Base-by-base conservation (phyloP, 148 eudicot species). In the Chenopodium album region DNA sequence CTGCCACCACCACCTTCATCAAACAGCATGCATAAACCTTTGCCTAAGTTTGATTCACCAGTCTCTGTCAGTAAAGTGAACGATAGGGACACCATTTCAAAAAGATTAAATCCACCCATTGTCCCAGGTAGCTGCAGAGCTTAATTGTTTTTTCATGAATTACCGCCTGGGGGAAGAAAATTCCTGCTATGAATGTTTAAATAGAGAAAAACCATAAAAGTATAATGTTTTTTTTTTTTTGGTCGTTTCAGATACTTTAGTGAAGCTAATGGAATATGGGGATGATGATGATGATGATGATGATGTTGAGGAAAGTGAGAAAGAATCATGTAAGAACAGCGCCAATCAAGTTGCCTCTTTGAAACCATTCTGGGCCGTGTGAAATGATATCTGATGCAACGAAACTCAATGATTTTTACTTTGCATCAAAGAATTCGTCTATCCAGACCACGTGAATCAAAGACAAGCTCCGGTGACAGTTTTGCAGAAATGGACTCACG, bases 181-280 rank as follows among this genome's bases (percentile, higher is more conserved):
- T 37, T 48, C 29, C 75, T 68, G 29, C 34, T 4, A 9, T 71
- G 50, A 37, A n/a, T 71, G 74, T 37, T 6, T 20, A 41, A 37
- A 22, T 19, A 71, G 44, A 19, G 6, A 23, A 13, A 26, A 37
- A 26, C 13, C 29, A 17, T 31, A 29, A 68, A 19, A 31, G 17
- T 23, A 34, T 71, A 17, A 34, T 3, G 11, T 2, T 26, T 23
- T 13, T 31, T 73, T 1, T 31, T 54, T 50, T 73, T 54, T 68
- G 29, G 68, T 77, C 79, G 78, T 88, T 89, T 79, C 89, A 93
- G 98, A 95, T 84, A 95, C 98, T 6, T 85, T 95, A 75, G 85
- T 91, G 79, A 92, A 89, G 89, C 88, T 95, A 76, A 84, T 93
- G 98, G 97, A 92, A 65, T 95, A 95, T 83, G 98, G 98, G 37